These are phyloP conservation scores for Asparagopsis taxiformis DNA, from an alignment of 31 red algal species.

Conservation along the genomic window DNA sequence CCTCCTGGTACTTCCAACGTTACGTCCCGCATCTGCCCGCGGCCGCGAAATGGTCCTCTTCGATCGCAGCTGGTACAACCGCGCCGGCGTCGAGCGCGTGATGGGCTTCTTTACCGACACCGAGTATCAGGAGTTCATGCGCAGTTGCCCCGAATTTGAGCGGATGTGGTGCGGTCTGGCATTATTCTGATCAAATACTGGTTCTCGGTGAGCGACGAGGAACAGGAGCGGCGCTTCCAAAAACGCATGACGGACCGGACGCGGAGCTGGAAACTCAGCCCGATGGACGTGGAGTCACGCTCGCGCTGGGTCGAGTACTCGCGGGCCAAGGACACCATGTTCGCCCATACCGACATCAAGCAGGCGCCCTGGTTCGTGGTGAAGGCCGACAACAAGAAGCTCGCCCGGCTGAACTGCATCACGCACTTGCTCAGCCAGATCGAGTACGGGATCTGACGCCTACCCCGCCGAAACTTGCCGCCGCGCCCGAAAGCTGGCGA, in stretches of 20 bases:
- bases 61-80: constrained; percentile 25
- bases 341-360: too few species aligned
- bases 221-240: neutral
- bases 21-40: constrained; percentile 17
- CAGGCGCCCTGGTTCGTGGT: too few species aligned
- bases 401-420: too few species aligned
- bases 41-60: constrained; percentile 21
- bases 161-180: constrained; percentile 8
- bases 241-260: neutral
- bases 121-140: constrained; percentile 2
- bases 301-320: constrained; percentile 10
- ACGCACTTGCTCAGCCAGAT: too few species aligned
- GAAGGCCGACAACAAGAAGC: too few species aligned
- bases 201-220: constrained; percentile 7
- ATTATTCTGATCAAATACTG: constrained; percentile 14
- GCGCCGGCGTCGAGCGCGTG: constrained; percentile 3
- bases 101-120: constrained; percentile 7
- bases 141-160: neutral
- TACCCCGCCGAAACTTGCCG: too few species aligned
- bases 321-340: too few species aligned
- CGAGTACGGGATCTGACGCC: too few species aligned
- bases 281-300: constrained; percentile 14
- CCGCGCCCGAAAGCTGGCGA: too few species aligned
- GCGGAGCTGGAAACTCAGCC: constrained; percentile 15
- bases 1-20: too few species aligned